Evolutionary conservation across 176 grass and related monocot species (phyloP), one percentile per base, ranked within the genome.

Genomic region (Ensete ventricosum): DNA sequence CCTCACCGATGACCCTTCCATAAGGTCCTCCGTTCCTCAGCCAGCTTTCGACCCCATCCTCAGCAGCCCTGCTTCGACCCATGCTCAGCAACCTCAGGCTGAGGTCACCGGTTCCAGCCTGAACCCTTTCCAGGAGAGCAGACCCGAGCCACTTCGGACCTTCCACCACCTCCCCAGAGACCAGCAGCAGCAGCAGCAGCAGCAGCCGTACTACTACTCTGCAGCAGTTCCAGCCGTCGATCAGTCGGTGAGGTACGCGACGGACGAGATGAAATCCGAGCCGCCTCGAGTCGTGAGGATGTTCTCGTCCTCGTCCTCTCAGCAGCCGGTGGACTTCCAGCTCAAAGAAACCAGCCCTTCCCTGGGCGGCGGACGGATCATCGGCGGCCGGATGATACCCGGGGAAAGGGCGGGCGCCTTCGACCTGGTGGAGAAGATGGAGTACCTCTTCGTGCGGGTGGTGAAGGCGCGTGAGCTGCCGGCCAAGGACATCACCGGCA

Each of bases 361-460:
- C 1, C 87, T 99, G 14, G 95, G 95, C 17, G 95, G 95, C 63
- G 95, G 95, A 9, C 91, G 86, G 60, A 85, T 99, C 67, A 53
- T 99, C 71, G 76, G 84, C 3, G 95, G 95, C 26, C 84, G 95
- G 54, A 83, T 91, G 79, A 82, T 87, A 63, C 87, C 81, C 10
- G 67, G 76, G 13, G 85, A 94, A 50, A 99, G 91, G 82, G 76
- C 86, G 1, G 95, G 90, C 49, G 85, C 95, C 19, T 99, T 87
- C 14, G 91, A 99, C 78, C 84, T 99, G 27, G 95, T 99, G 2
- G 95, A 99, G 86, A 92, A 89, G 81, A 94, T 94, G 95, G 82
- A 94, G 43, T 91, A 89, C 80, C 91, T 99, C 50, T 99, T 91
- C 70, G 82, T 99, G 48, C 88, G 88, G 1, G 90, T 99, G 29